These are phyloP conservation scores for Rhazya stricta DNA, from an alignment of 257 asterid genomes.

Conservation along the genomic window DNA sequence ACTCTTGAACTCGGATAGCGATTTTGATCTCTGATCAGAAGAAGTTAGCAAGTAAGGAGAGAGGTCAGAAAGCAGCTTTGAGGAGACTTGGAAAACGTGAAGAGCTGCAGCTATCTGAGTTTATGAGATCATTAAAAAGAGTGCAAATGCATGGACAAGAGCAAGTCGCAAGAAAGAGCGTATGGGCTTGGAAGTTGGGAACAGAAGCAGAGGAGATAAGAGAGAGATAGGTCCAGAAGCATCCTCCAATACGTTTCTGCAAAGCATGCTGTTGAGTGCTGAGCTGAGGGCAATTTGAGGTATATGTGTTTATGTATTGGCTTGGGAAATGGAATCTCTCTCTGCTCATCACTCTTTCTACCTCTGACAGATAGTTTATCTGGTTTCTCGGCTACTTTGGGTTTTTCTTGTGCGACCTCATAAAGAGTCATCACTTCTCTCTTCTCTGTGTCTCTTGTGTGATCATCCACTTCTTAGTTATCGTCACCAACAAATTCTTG, in stretches of 20 bases:
- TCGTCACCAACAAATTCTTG: slow-evolving; percentile 8
- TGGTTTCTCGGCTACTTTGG: slow-evolving; percentile 1
- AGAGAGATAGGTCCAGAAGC: slow-evolving; percentile 19
- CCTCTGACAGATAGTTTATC: slow-evolving; percentile 9
- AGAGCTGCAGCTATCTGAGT: slow-evolving; percentile 21
- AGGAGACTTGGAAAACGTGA: slow-evolving; percentile 35
- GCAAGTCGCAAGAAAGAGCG: slow-evolving; percentile 11
- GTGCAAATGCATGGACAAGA: slow-evolving; percentile 49
- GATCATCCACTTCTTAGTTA: background rate
- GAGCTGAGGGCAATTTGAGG: background rate
- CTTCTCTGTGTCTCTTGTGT: background rate
- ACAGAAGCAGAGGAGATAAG: slow-evolving; percentile 20
- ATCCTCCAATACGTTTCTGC: slow-evolving; percentile 6
- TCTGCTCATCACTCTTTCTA: slow-evolving; percentile 4
- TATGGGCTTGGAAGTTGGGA: slow-evolving; percentile 28
- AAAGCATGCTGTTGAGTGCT: background rate
- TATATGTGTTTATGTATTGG: slow-evolving; percentile 1
- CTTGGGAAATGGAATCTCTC: slow-evolving; percentile 36
- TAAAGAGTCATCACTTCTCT: slow-evolving; percentile 5
- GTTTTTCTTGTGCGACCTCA: background rate
- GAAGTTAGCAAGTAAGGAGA: slow-evolving; percentile 10
- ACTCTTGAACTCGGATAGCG: slow-evolving; percentile 7
- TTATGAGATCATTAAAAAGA: slow-evolving; percentile 29
- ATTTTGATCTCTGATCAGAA: slow-evolving; percentile 15
- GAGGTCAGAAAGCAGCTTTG: slow-evolving; percentile 28